Conservation (phyloP, 73 alveolate species). For the Paramecium bursaria region DNA sequence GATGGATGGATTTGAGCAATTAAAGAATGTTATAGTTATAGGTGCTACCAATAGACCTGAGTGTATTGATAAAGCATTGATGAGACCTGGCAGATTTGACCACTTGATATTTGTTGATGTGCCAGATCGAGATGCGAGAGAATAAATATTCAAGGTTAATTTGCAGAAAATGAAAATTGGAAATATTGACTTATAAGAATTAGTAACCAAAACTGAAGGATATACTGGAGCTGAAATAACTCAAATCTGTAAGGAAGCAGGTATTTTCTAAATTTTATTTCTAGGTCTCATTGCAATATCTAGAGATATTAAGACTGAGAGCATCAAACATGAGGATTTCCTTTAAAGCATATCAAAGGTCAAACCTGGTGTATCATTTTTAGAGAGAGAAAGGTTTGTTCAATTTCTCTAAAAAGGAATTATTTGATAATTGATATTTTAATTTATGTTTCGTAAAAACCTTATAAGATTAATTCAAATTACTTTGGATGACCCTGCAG, state of each 20-base stretch:
- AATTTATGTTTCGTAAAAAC: too few relatives aligned
- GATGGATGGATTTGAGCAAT: constrained; percentile 93
- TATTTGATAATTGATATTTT: too few relatives aligned
- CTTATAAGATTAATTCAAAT: too few relatives aligned
- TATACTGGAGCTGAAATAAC: constrained; percentile 82
- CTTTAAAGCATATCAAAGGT: constrained; percentile 49
- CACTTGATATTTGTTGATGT: constrained; percentile 82
- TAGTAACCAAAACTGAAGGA: constrained; percentile 74
- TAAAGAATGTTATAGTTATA: constrained; percentile 81
- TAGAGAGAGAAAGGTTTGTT: too few relatives aligned
- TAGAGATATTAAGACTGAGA: constrained; percentile 52
- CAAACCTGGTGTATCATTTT: constrained; percentile 51
- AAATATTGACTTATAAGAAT: constrained; percentile 15
- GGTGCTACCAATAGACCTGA: constrained; percentile 95
- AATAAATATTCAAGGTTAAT: constrained; percentile 76
- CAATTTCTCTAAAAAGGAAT: too few relatives aligned
- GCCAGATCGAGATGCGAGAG: constrained; percentile 86
- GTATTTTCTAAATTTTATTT: constrained; percentile 30
- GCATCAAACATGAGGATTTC: constrained; percentile 24
- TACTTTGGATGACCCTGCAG: too few relatives aligned
- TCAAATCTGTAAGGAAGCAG: constrained; percentile 80
- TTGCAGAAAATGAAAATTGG: constrained; percentile 55
- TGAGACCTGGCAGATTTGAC: constrained; percentile 97
- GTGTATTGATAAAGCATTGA: constrained; percentile 88
- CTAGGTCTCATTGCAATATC: constrained; percentile 54